A percentile compares a stretch with the other conserved stretches of the same genome.
phyloP scores from a whole-genome alignment of 179 eudicot genomes.

The Beta corolliflora region DNA sequence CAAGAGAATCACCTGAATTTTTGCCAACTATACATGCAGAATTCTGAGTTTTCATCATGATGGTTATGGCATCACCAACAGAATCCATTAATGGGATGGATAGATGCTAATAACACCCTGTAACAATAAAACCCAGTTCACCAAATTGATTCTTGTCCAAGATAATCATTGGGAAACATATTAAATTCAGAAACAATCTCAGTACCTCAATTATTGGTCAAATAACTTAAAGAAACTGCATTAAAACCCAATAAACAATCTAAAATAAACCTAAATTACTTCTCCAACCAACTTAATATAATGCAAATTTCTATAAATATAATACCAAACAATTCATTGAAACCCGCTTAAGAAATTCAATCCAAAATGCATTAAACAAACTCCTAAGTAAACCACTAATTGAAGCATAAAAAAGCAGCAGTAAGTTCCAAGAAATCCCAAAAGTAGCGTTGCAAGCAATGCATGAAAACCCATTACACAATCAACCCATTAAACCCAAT shows the following conservation, averaged over 20 bases:
- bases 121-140: slow-evolving; percentile 29
- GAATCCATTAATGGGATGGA: slow-evolving; percentile 37
- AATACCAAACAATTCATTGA: neutral
- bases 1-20: slow-evolving; percentile 25
- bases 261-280: too few species aligned
- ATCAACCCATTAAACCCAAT: neutral
- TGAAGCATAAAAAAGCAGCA: slow-evolving; percentile 22
- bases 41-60: slow-evolving; percentile 35
- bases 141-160: slow-evolving; percentile 29
- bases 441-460: slow-evolving; percentile 22
- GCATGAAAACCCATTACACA: slow-evolving; percentile 11
- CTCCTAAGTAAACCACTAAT: slow-evolving; percentile 10
- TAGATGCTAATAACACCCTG: slow-evolving; percentile 31
- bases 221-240: neutral
- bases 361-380: slow-evolving; percentile 1
- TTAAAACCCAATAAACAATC: slow-evolving; percentile 6
- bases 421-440: slow-evolving; percentile 29
- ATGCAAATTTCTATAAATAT: neutral
- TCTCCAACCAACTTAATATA: neutral
- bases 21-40: slow-evolving; percentile 27
- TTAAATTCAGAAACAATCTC: slow-evolving; percentile 19
- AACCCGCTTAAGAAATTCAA: slow-evolving; percentile 17
- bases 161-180: slow-evolving; percentile 16
- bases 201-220: slow-evolving; percentile 23
- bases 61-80: slow-evolving; percentile 48